Percentiles rank a stretch among this genome's conserved stretches.
Evolutionary conservation across 2,329 filamentous ascomycete genomes (phyloP).

Genomic region (Phaeosphaeriaceae sp.): DNA sequence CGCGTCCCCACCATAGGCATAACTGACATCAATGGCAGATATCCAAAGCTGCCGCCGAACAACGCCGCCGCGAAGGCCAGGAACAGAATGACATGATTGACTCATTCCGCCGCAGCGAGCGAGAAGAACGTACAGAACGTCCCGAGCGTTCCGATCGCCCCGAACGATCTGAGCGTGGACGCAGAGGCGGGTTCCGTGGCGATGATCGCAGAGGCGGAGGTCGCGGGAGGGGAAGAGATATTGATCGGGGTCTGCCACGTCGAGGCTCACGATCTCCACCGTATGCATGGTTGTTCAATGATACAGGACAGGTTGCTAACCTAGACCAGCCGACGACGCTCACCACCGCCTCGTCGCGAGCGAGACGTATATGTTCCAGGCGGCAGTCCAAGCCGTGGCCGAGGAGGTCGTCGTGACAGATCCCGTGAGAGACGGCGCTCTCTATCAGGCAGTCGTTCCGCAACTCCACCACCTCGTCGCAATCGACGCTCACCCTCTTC

Average conservation of each 20-base stretch:
- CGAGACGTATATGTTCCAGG: conserved; percentile 66
- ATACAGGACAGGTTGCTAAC: conserved; percentile 18
- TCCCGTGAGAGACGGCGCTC: conserved; percentile 45
- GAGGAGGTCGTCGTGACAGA: conserved; percentile 45
- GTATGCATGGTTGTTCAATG: conserved; percentile 24
- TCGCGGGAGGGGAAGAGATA: conserved; percentile 50
- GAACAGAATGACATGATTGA: conserved; percentile 72
- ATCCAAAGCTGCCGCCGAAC: conserved; percentile 80
- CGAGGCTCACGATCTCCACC: conserved; percentile 61
- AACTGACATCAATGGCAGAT: conserved; percentile 66
- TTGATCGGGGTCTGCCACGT: conserved; percentile 57
- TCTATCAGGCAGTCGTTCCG: conserved; percentile 37
- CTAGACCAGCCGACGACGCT: conserved; percentile 54
- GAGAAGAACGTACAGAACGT: conserved; percentile 54
- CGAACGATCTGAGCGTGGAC: conserved; percentile 54
- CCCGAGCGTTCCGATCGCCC: conserved; percentile 52
- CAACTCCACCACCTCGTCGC: conserved; percentile 36
- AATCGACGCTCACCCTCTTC: conserved; percentile 36
- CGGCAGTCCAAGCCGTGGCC: conserved; percentile 46
- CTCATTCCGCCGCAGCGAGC: conserved; percentile 71
- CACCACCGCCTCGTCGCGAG: conserved; percentile 58
- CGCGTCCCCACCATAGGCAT: neutral
- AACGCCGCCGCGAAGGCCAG: conserved; percentile 71
- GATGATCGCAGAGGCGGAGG: conserved; percentile 59
- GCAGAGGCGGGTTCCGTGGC: conserved; percentile 51